phyloP scores from a whole-genome alignment of 2,329 filamentous ascomycete genomes.

The Dactylonectria macrodidyma region DNA sequence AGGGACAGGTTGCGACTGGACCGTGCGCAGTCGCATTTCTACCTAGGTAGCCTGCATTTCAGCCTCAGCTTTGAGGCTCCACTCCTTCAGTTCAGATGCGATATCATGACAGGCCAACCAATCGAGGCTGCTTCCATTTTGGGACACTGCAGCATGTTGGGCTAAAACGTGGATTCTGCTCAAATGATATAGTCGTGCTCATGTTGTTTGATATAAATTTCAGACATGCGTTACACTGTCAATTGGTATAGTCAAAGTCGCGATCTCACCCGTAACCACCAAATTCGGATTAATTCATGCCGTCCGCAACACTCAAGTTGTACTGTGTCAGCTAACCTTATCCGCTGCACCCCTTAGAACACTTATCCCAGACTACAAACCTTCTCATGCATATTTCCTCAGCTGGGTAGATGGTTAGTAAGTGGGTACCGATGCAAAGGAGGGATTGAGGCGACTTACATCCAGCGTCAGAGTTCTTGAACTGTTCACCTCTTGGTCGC shows the following conservation, averaged over 20 bases:
- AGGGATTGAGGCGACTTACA: conserved; percentile 72
- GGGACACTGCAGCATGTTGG: neutral
- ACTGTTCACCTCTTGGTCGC: conserved; percentile 94
- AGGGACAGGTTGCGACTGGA: neutral
- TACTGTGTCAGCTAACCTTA: neutral
- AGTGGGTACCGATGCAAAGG: neutral
- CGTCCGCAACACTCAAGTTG: conserved; percentile 8
- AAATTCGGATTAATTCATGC: conserved; percentile 16
- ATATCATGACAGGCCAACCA: neutral
- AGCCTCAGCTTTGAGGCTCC: conserved; percentile 3
- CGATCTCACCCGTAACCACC: conserved; percentile 20
- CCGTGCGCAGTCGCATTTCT: conserved; percentile 13
- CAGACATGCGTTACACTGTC: conserved; percentile 28
- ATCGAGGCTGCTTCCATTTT: neutral
- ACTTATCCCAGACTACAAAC: conserved; percentile 7
- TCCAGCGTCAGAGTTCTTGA: conserved; percentile 93
- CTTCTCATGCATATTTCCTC: conserved; percentile 52
- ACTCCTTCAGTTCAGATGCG: neutral
- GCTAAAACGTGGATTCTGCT: too few species aligned
- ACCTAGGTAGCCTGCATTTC: conserved; percentile 9
- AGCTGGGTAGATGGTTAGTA: conserved; percentile 45
- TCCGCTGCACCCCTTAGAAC: conserved; percentile 6
- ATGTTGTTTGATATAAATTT: conserved; percentile 9
- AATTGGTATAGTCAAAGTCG: conserved; percentile 21
- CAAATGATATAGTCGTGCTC: neutral